These are phyloP conservation scores for Ophiostoma novo-ulmi DNA, from an alignment of 2,329 filamentous ascomycete species.

Conservation along the genomic window DNA sequence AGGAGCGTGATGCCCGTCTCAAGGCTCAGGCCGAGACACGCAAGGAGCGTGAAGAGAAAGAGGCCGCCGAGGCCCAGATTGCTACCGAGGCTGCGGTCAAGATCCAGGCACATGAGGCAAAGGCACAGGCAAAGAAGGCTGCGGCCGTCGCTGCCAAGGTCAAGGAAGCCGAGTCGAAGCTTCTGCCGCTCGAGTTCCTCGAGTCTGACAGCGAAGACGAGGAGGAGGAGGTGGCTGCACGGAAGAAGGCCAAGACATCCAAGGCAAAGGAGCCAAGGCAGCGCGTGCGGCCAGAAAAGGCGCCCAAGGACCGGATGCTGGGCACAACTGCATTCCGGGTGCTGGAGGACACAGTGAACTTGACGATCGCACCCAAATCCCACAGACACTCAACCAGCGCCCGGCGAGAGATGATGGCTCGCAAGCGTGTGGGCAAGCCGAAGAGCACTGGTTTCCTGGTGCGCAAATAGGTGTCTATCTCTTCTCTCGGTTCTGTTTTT, in stretches of 20 bases:
- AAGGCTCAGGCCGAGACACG: slow-evolving; percentile 52
- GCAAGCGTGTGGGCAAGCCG: slow-evolving; percentile 38
- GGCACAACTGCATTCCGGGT: slow-evolving; percentile 52
- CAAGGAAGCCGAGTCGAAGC: slow-evolving; percentile 37
- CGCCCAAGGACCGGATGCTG: slow-evolving; percentile 45
- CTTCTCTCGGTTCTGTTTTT: not conserved
- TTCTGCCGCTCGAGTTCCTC: slow-evolving; percentile 51
- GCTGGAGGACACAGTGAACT: slow-evolving; percentile 42
- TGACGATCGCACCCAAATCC: slow-evolving; percentile 45
- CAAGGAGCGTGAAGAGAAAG: slow-evolving; percentile 30
- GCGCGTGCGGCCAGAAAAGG: slow-evolving; percentile 30
- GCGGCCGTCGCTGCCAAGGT: slow-evolving; percentile 26
- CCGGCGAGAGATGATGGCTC: slow-evolving; percentile 44
- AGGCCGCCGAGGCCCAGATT: slow-evolving; percentile 24
- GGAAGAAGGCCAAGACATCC: slow-evolving; percentile 22
- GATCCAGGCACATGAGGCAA: slow-evolving; percentile 24
- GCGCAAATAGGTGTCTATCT: slow-evolving; percentile 28
- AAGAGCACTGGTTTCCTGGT: slow-evolving; percentile 44
- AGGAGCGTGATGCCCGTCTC: slow-evolving; percentile 49
- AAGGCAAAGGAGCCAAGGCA: not conserved
- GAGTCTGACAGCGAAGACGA: slow-evolving; percentile 48
- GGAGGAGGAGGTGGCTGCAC: slow-evolving; percentile 25
- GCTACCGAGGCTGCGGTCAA: slow-evolving; percentile 25
- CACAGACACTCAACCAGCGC: slow-evolving; percentile 40
- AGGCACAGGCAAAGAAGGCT: slow-evolving; percentile 25